A percentile compares a stretch with the other conserved stretches of the same genome.
Evolutionary conservation across 768 basidiomycete species (phyloP).

Genomic region (Phylloporus rhodoxanthus): DNA sequence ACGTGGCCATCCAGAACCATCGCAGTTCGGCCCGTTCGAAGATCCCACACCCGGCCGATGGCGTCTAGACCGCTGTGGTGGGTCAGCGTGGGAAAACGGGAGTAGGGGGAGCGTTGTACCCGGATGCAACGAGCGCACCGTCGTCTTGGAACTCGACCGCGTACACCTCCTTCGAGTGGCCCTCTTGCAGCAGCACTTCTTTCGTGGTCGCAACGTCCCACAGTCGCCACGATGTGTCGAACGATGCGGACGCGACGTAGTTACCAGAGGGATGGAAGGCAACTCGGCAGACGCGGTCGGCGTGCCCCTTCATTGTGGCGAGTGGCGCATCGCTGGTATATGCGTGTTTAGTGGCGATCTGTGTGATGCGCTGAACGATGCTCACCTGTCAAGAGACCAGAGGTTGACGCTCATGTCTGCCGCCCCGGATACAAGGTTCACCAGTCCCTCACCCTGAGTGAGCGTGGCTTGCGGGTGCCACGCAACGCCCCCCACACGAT

Average conservation of each 20-base stretch:
- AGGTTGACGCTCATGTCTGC: slow-evolving; percentile 82
- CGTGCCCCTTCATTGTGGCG: slow-evolving; percentile 83
- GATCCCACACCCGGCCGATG: slow-evolving; percentile 95
- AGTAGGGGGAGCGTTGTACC: slow-evolving; percentile 40
- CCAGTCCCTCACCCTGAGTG: slow-evolving; percentile 50
- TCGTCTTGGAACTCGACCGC: slow-evolving; percentile 94
- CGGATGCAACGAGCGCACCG: slow-evolving; percentile 87
- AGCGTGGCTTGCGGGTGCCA: slow-evolving; percentile 96
- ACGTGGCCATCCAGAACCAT: slow-evolving; percentile 99
- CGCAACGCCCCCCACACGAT: slow-evolving; percentile 90
- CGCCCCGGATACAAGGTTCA: slow-evolving; percentile 88
- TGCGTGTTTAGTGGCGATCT: slow-evolving; percentile 2
- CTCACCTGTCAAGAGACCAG: slow-evolving; percentile 83
- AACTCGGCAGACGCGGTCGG: slow-evolving; percentile 85
- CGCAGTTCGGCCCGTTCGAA: slow-evolving; percentile 89
- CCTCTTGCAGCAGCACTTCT: slow-evolving; percentile 88
- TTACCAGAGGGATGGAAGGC: slow-evolving; percentile 95
- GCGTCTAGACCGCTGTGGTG: slow-evolving; percentile 81
- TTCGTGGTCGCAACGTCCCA: slow-evolving; percentile 86
- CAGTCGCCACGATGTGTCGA: slow-evolving; percentile 94
- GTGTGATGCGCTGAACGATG: neutral
- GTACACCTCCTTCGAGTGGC: slow-evolving; percentile 96
- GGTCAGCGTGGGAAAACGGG: neutral
- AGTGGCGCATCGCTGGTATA: slow-evolving; percentile 70
- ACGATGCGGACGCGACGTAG: slow-evolving; percentile 91